Evolutionary conservation across 1,284 basidiomycete genomes (phyloP).

Genomic region (Rhodotorula sp.): DNA sequence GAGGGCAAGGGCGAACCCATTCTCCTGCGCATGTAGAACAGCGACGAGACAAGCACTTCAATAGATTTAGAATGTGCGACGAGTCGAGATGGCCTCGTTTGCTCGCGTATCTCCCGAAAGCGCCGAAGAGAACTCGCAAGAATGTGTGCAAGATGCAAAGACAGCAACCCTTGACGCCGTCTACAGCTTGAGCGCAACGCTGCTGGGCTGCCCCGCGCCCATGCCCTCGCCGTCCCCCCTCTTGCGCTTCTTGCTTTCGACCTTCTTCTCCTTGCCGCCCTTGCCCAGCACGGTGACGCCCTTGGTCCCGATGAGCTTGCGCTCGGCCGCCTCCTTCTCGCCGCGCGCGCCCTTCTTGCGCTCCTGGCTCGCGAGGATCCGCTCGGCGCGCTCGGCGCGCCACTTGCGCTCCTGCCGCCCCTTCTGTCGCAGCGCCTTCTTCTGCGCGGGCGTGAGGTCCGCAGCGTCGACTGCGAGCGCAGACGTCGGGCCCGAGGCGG

Average conservation of each 20-base stretch:
- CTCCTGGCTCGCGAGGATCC: slow-evolving; percentile 59
- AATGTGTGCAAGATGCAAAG: background rate
- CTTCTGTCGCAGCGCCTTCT: slow-evolving; percentile 70
- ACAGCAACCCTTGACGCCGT: background rate
- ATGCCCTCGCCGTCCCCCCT: slow-evolving; percentile 20
- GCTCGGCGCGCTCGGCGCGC: slow-evolving; percentile 65
- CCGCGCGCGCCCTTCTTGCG: slow-evolving; percentile 64
- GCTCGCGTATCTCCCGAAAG: too few relatives aligned
- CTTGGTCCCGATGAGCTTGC: slow-evolving; percentile 41
- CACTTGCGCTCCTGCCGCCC: slow-evolving; percentile 66
- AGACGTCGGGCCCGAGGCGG: slow-evolving; percentile 53
- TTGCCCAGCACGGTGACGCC: slow-evolving; percentile 48
- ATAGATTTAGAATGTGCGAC: too few relatives aligned
- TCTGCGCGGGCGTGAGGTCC: slow-evolving; percentile 84
- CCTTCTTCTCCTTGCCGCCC: slow-evolving; percentile 27
- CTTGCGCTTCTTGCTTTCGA: slow-evolving; percentile 31
- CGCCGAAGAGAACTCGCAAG: too few relatives aligned
- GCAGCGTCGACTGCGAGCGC: slow-evolving; percentile 54
- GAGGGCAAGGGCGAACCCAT: slow-evolving; percentile 16
- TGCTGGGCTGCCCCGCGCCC: slow-evolving; percentile 11
- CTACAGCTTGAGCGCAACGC: slow-evolving; percentile 39
- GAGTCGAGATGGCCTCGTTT: too few relatives aligned
- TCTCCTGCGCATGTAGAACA: slow-evolving; percentile 3
- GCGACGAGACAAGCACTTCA: background rate
- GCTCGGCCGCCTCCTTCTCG: slow-evolving; percentile 59